Percentiles rank a stretch among this genome's conserved stretches.
Conservation (phyloP, 2,329 filamentous ascomycete species). For the Monosporascus sp. region DNA sequence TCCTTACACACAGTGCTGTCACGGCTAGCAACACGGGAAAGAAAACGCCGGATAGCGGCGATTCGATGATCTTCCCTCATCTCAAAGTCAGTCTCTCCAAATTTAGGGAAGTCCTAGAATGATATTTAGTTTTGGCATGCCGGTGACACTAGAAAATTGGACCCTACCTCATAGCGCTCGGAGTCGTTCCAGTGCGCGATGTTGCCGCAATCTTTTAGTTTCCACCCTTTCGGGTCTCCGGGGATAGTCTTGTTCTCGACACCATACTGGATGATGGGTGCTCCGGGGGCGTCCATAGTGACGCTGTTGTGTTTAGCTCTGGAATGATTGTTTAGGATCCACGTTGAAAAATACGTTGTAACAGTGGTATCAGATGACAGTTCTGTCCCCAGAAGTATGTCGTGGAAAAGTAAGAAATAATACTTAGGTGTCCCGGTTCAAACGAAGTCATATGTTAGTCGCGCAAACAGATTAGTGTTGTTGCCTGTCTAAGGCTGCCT, state of each 20-base stretch:
- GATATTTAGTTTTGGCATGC: background rate
- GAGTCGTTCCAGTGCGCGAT: slow-evolving; percentile 4
- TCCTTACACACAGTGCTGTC: background rate
- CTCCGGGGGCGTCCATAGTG: too few relatives aligned
- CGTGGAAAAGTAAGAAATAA: too few relatives aligned
- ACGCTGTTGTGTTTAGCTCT: too few relatives aligned
- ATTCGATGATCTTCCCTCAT: slow-evolving; percentile 1
- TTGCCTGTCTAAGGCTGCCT: too few relatives aligned
- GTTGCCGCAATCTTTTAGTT: slow-evolving; percentile 8
- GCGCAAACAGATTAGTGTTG: too few relatives aligned
- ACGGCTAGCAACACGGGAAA: background rate
- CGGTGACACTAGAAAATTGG: background rate
- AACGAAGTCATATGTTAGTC: too few relatives aligned
- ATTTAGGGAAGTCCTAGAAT: background rate
- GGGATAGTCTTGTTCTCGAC: slow-evolving; percentile 7
- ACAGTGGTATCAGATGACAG: too few relatives aligned
- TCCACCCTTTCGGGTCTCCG: slow-evolving; percentile 6
- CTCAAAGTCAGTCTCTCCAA: slow-evolving; percentile 1
- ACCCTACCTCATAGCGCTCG: background rate
- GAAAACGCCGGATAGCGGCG: background rate
- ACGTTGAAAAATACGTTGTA: too few relatives aligned
- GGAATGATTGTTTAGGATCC: too few relatives aligned
- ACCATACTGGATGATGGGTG: slow-evolving; percentile 4
- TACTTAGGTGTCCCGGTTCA: too few relatives aligned
- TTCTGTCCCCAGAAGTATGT: too few relatives aligned